phyloP scores from a whole-genome alignment of 257 asterid genomes.

The Ilex asprella region DNA sequence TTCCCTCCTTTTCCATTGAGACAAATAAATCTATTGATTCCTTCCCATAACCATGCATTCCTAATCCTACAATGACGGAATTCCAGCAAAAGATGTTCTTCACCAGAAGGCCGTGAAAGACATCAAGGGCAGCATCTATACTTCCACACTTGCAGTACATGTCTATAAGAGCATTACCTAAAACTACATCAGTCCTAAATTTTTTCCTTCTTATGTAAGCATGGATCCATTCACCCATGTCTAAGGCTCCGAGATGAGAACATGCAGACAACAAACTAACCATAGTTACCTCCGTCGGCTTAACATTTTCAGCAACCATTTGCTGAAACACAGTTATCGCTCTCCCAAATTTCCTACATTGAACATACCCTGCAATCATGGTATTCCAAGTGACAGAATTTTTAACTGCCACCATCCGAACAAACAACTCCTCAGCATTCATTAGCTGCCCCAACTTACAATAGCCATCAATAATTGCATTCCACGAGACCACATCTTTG shows the following conservation, averaged over 20 bases:
- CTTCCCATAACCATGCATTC: slow-evolving; percentile 25
- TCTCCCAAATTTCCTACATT: slow-evolving; percentile 15
- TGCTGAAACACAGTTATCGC: slow-evolving; percentile 18
- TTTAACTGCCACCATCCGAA: slow-evolving; percentile 15
- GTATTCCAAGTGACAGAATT: slow-evolving; percentile 29
- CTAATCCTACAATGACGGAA: slow-evolving; percentile 23
- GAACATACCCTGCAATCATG: slow-evolving; percentile 27
- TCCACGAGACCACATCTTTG: slow-evolving; percentile 29
- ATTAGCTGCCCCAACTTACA: slow-evolving; percentile 19
- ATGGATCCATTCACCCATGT: slow-evolving; percentile 30
- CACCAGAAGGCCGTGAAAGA: slow-evolving; percentile 21
- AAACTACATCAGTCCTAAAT: slow-evolving; percentile 21
- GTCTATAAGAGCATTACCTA: slow-evolving; percentile 29
- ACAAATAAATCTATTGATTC: slow-evolving; percentile 23
- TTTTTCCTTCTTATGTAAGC: slow-evolving; percentile 15
- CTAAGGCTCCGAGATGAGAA: slow-evolving; percentile 32
- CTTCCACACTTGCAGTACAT: slow-evolving; percentile 34
- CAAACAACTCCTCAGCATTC: slow-evolving; percentile 28
- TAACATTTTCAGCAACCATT: slow-evolving; percentile 24
- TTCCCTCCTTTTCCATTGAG: slow-evolving; percentile 22
- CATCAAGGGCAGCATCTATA: slow-evolving; percentile 22
- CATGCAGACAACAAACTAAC: slow-evolving; percentile 25
- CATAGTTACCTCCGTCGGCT: slow-evolving; percentile 31
- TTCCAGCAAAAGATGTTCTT: slow-evolving; percentile 32
- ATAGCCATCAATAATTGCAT: slow-evolving; percentile 27